Evolutionary conservation across 2,329 filamentous ascomycete species (phyloP).

Genomic region (Cytospora mali): DNA sequence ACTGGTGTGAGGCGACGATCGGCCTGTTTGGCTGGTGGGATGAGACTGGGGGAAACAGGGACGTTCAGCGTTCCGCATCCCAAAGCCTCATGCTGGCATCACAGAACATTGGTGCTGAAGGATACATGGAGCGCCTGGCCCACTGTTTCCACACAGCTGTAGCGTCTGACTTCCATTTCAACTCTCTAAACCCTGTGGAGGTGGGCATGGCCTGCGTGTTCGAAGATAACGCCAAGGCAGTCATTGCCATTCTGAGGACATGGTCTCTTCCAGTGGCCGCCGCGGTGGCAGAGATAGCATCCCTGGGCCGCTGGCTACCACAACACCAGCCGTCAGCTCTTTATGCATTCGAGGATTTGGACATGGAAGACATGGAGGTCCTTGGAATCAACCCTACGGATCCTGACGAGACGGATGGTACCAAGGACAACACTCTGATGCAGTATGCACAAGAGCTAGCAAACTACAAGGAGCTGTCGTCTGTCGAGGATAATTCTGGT

Average conservation of each 20-base stretch:
- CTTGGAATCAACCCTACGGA: slow-evolving; percentile 67
- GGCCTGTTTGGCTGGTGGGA: slow-evolving; percentile 92
- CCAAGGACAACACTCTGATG: slow-evolving; percentile 78
- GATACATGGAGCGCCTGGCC: slow-evolving; percentile 74
- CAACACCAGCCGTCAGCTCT: slow-evolving; percentile 56
- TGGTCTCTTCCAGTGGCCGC: slow-evolving; percentile 83
- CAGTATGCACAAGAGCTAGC: slow-evolving; percentile 73
- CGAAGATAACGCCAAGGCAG: slow-evolving; percentile 78
- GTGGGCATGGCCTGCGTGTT: slow-evolving; percentile 81
- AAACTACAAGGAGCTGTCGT: slow-evolving; percentile 53
- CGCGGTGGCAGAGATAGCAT: slow-evolving; percentile 80
- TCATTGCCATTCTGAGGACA: slow-evolving; percentile 71
- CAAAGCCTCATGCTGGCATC: slow-evolving; percentile 44
- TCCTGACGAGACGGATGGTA: slow-evolving; percentile 62
- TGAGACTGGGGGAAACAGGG: slow-evolving; percentile 62
- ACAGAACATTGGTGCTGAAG: slow-evolving; percentile 54
- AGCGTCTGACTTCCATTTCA: slow-evolving; percentile 73
- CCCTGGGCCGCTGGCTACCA: slow-evolving; percentile 81
- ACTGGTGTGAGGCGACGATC: slow-evolving; percentile 90
- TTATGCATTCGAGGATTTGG: slow-evolving; percentile 66
- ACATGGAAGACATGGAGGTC: slow-evolving; percentile 83
- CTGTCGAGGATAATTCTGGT: slow-evolving; percentile 36
- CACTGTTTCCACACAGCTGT: slow-evolving; percentile 71
- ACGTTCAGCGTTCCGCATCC: slow-evolving; percentile 44
- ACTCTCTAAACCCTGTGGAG: slow-evolving; percentile 74